Conservation (phyloP, 2,329 filamentous ascomycete genomes). For the Aspergillus candidus region DNA sequence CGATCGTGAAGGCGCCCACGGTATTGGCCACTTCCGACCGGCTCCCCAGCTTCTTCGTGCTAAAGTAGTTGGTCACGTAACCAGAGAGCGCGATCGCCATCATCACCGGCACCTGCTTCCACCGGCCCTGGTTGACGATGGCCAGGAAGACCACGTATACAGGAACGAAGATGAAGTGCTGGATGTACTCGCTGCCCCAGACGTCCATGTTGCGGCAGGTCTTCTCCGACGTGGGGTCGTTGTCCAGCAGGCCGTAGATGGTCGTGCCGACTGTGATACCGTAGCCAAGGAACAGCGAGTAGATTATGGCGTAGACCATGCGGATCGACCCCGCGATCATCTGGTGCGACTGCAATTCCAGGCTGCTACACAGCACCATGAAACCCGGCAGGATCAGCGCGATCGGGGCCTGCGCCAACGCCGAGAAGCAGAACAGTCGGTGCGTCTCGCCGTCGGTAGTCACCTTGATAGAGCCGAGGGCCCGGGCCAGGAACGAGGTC, state of each 20-base stretch:
- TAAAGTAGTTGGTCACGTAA: constrained; percentile 69
- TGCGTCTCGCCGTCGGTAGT: constrained; percentile 19
- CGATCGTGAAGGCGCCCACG: constrained; percentile 67
- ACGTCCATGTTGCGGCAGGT: constrained; percentile 35
- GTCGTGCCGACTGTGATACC: constrained; percentile 60
- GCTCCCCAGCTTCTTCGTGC: constrained; percentile 58
- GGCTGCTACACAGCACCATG: constrained; percentile 50
- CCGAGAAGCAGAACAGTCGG: constrained; percentile 61
- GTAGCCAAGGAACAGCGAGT: constrained; percentile 62
- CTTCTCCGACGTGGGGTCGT: constrained; percentile 42
- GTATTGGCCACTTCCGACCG: constrained; percentile 71
- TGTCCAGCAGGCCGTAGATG: constrained; percentile 54
- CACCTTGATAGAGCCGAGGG: constrained; percentile 56
- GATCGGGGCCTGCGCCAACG: constrained; percentile 62
- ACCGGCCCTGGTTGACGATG: constrained; percentile 74
- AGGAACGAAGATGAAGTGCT: constrained; percentile 65
- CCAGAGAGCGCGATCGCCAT: constrained; percentile 64
- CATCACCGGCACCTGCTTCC: constrained; percentile 71
- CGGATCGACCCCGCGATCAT: constrained; percentile 62
- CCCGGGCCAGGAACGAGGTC: constrained; percentile 61
- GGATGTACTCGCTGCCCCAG: constrained; percentile 32
- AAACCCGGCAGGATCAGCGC: constrained; percentile 63
- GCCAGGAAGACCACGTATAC: constrained; percentile 66
- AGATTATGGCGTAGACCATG: constrained; percentile 65
- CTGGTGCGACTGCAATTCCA: constrained; percentile 61